Base-by-base conservation (phyloP, 208 protist genomes). In the Wallacemonas sp. region DNA sequence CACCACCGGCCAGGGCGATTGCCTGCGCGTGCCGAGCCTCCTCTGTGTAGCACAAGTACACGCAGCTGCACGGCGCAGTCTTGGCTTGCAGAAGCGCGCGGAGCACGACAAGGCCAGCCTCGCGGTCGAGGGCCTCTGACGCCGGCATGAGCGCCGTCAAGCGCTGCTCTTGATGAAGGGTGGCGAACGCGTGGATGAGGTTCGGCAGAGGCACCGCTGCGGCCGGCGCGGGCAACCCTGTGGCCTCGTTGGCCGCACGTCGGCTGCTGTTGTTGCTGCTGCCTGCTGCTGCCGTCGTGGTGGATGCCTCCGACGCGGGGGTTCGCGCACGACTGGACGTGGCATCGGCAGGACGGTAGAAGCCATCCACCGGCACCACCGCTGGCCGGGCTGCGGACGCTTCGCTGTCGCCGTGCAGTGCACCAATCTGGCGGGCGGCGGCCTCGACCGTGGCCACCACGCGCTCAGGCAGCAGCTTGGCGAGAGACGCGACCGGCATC, bases 41-140 rank as follows among this genome's bases (percentile, higher is more conserved):
- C 14, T 87, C 86, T n/a, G 54, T 49, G 72, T 94, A 91, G 75
- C 89, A 94, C 23, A 91, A 61, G 65, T 94, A 92, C 8, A 74
- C 81, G 72, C 77, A 90, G 71, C 76, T 87, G 0, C 77, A 62
- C 12, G 81, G 74, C 1, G 83, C 74, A 22, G 81, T 86, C 31
- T 79, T 70, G 28, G 61, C 38, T 66, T 94, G 89, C 49, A 94
- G 69, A 72, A 84, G 83, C 11, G 65, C 22, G 36, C 74, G 79
- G 42, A 91, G 41, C 46, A 89, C 74, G 55, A 74, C 72, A 42
- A 87, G 28, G 11, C 74, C 86, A 2, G 74, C 65, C 67, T 94
- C 89, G 67, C 84, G 81, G 49, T 90, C 84, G 28, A 91, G 70
- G 23, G 70, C 74, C 49, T 84, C 75, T 18, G 57, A 29, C 3